Evolutionary conservation across 176 grass and related monocot genomes (phyloP), one percentile per base, ranked within the genome.

Genomic region (Avena eriantha): DNA sequence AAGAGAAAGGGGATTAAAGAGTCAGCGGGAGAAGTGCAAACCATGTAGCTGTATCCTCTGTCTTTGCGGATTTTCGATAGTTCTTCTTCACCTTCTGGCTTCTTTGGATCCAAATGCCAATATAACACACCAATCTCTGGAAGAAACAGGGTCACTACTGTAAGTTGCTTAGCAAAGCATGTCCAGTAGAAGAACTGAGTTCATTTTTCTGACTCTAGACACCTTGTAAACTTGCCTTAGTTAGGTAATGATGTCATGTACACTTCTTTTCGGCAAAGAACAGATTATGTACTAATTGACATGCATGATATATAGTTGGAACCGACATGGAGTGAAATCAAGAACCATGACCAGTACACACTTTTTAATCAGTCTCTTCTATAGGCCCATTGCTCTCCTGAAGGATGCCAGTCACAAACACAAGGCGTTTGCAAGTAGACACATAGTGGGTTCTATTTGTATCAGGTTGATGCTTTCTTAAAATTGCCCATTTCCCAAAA

Each of bases 21-120:
- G 57, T 66, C 56, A 41, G 16, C 39, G 36, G 16, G 24, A 12
- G 72, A 66, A 76, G 66, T 23, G 2, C 82, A 85, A 69, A 98
- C 92, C 90, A 91, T 93, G 66, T 98, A 98, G 46, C 41, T 96
- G 84, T 96, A 98, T 88, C 92, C 96, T 85, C 90, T 94, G 16
- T 83, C 87, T 90, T 90, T 89, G 79, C 89, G 89, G 51, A 98
- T 98, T 81, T 94, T 90, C 26, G 83, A 79, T 7, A 98, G 87
- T 73, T 96, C 93, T 63, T 88, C 90, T 55, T 93, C 81, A 11
- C 83, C 96, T 87, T 98, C 90, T 55, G 90, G 34, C 47, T 94
- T 90, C 90, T 92, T 77, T 47, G 93, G 92, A 84, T 98, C 82
- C 84, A 96, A 84, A 43, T 96, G 84, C 96, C 93, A 96, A 67